phyloP scores from a whole-genome alignment of 129 eudicot species.

The Erigeron canadensis region DNA sequence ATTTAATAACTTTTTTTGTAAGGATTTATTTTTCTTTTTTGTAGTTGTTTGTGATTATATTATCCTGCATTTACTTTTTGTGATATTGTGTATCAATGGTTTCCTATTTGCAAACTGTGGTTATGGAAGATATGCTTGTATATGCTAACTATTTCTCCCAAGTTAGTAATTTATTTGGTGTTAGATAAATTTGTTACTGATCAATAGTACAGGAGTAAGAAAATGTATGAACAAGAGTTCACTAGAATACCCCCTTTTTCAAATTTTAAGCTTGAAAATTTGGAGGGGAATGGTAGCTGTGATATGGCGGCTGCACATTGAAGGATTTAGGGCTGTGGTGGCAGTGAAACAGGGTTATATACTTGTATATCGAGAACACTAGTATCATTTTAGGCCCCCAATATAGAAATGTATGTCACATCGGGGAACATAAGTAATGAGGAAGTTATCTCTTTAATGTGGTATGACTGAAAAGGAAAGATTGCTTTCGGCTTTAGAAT shows the following conservation, averaged over 20 bases:
- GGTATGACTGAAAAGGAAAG: constrained; percentile 31
- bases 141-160: background rate
- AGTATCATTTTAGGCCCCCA: constrained; percentile 29
- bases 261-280: background rate
- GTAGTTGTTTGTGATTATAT: constrained; percentile 12
- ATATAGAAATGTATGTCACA: constrained; percentile 5
- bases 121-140: constrained; percentile 16
- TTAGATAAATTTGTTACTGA: constrained; percentile 2
- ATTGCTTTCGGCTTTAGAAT: constrained; percentile 26
- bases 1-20: background rate
- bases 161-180: background rate
- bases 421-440: constrained; percentile 33
- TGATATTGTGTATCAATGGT: constrained; percentile 17
- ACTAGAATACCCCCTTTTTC: constrained; percentile 1
- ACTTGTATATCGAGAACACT: background rate
- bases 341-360: background rate
- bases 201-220: constrained; percentile 1
- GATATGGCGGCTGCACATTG: background rate
- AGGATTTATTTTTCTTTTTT: background rate
- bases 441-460: constrained; percentile 24
- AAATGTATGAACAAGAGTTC: constrained; percentile 14
- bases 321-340: background rate
- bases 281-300: background rate
- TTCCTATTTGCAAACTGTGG: constrained; percentile 7
- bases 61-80: constrained; percentile 3